These are phyloP conservation scores for Penicillium egyptiacum DNA, from an alignment of 495 filamentous ascomycete species.

Conservation along the genomic window DNA sequence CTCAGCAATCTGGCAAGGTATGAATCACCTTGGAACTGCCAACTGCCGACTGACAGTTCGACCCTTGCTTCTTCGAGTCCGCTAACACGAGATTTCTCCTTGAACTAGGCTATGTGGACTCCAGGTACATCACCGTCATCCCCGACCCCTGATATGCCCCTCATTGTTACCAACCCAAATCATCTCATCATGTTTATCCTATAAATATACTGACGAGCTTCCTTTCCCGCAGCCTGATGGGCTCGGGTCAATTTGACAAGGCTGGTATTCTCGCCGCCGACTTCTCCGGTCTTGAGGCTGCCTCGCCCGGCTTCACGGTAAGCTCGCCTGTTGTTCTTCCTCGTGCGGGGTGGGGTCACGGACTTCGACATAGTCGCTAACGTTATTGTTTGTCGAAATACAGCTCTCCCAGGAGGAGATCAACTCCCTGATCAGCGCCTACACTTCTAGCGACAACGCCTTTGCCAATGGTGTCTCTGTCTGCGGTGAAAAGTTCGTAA, in stretches of 20 bases:
- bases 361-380: constrained; percentile 1
- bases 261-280: constrained; percentile 81
- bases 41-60: constrained; percentile 1
- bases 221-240: constrained; percentile 65
- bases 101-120: constrained; percentile 62
- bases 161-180: constrained; percentile 16
- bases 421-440: constrained; percentile 35
- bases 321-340: constrained; percentile 27
- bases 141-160: constrained; percentile 10
- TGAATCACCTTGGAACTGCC: constrained; percentile 19
- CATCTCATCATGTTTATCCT: neutral
- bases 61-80: constrained; percentile 13
- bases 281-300: constrained; percentile 82
- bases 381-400: constrained; percentile 8
- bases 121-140: constrained; percentile 51
- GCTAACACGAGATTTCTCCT: constrained; percentile 21
- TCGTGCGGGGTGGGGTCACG: constrained; percentile 9
- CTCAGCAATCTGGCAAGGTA: constrained; percentile 60
- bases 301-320: constrained; percentile 70
- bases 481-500: constrained; percentile 69
- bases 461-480: constrained; percentile 63
- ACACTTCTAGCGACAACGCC: constrained; percentile 30
- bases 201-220: constrained; percentile 16
- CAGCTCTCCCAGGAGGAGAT: constrained; percentile 45
- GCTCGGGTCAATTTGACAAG: constrained; percentile 78